A percentile compares a stretch with the other conserved stretches of the same genome.
Evolutionary conservation across 2,329 filamentous ascomycete genomes (phyloP).

Genomic region (Cladosporium phlei): DNA sequence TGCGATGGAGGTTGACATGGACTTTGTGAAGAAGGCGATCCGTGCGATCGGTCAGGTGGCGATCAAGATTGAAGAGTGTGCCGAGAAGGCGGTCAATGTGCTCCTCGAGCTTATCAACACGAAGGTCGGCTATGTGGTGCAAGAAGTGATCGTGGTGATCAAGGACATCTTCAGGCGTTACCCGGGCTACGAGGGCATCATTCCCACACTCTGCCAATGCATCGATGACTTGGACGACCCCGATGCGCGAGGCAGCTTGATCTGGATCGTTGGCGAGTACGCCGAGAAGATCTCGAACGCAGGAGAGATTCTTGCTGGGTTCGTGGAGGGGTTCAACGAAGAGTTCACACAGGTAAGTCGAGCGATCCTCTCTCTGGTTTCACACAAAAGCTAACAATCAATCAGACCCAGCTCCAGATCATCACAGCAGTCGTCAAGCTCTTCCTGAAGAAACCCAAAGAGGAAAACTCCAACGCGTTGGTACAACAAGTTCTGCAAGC

Average conservation of each 20-base stretch:
- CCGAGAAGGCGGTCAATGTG: slow-evolving; percentile 92
- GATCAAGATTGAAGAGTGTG: slow-evolving; percentile 94
- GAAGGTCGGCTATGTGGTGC: slow-evolving; percentile 98
- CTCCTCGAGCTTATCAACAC: slow-evolving; percentile 91
- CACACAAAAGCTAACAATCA: neutral
- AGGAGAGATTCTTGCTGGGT: slow-evolving; percentile 85
- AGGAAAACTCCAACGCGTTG: slow-evolving; percentile 81
- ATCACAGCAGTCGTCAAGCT: slow-evolving; percentile 95
- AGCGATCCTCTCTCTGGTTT: neutral
- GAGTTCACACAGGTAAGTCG: slow-evolving; percentile 86
- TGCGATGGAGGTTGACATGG: slow-evolving; percentile 97
- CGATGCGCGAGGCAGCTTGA: slow-evolving; percentile 80
- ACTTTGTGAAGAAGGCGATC: slow-evolving; percentile 90
- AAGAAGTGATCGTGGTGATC: slow-evolving; percentile 97
- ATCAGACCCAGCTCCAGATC: slow-evolving; percentile 94
- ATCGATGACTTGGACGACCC: slow-evolving; percentile 97
- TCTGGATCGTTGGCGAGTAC: slow-evolving; percentile 99
- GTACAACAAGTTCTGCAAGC: slow-evolving; percentile 92
- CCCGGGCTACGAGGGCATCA: slow-evolving; percentile 95
- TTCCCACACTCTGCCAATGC: slow-evolving; percentile 90
- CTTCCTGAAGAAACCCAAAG: slow-evolving; percentile 94
- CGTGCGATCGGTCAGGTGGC: slow-evolving; percentile 96
- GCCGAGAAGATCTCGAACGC: slow-evolving; percentile 99
- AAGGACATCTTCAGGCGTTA: slow-evolving; percentile 98
- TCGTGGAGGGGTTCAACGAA: slow-evolving; percentile 91